Base-by-base conservation (phyloP, 2,329 filamentous ascomycete species). In the Phyllosticta paracitricarpa region DNA sequence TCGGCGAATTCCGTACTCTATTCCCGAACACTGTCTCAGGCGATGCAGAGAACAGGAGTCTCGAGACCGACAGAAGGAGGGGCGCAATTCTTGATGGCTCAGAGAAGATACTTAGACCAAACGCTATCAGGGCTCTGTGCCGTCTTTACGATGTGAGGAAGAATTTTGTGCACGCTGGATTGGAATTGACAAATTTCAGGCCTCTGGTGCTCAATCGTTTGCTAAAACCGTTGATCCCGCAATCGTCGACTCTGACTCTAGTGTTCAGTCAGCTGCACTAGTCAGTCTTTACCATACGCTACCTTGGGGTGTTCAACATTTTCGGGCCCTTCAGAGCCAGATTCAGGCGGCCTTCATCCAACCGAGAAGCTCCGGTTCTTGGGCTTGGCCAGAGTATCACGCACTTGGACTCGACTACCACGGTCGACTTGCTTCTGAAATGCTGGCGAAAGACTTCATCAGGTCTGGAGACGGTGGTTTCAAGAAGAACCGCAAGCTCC, bases 181-280 rank as follows among this genome's bases (percentile, higher is more conserved):
- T 56, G 51, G 19, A 25, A 26, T 66, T 66, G 54, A 66, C 66
- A 54, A 64, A 58, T 35, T 58, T 57, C 73, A 96, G 88, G 90
- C 89, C 65, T 93, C 91, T 12, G 97, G 92, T 55, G 94, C 97
- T 57, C 93, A 97, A 79, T 93, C 91, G 64, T 97, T 99, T 73
- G 94, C 99, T 77, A 89, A 94, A 76, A 88, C 96, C 63, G 95
- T 99, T 84, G 99, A 99, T 82, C 97, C 94, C 22, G 94, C 93
- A 62, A 97, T 99, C 73, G 94, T 99, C 74, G 94, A 99, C 81
- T 97, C 97, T 82, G 97, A 92, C 70, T 93, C 94, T 40, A 97
- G 93, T 1, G 94, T 99, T 33, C 94, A 93, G 63, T 97, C 94
- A 22, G 94, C 94, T 58, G 94, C 94, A 53, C 84, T 99, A 64